These are phyloP conservation scores for Debaryomyces singareniensis DNA, from an alignment of 1,139 yeast species.

Conservation along the genomic window DNA sequence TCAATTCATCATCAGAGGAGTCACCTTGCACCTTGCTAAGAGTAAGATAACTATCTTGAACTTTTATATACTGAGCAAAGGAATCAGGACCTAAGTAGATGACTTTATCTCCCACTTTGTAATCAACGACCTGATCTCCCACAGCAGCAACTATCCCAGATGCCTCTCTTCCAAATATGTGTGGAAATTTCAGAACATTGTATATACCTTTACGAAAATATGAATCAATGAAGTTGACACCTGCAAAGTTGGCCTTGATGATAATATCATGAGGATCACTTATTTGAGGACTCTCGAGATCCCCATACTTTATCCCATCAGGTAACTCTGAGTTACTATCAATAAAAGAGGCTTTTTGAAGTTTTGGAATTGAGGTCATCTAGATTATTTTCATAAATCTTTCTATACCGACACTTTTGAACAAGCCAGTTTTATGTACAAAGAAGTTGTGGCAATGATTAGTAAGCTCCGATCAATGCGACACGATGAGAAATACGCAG, in stretches of 20 bases:
- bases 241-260: constrained; percentile 67
- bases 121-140: constrained; percentile 54
- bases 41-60: constrained; percentile 21
- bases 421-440: too few relatives aligned
- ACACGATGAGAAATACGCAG: too few relatives aligned
- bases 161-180: constrained; percentile 77
- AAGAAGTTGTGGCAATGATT: too few relatives aligned
- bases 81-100: constrained; percentile 48
- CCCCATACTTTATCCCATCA: constrained; percentile 38
- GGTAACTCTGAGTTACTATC: constrained; percentile 42
- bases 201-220: constrained; percentile 79
- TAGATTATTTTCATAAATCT: too few relatives aligned
- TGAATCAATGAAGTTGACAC: constrained; percentile 76
- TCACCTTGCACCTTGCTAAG: constrained; percentile 46
- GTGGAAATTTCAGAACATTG: constrained; percentile 46
- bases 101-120: constrained; percentile 66
- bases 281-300: constrained; percentile 54
- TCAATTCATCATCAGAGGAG: constrained; percentile 38
- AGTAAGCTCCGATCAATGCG: too few relatives aligned
- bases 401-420: too few relatives aligned
- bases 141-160: constrained; percentile 66
- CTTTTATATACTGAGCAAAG: constrained; percentile 68
- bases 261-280: constrained; percentile 48
- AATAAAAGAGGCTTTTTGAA: constrained; percentile 51
- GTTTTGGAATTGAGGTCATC: too few relatives aligned